phyloP scores from a whole-genome alignment of 2,329 filamentous ascomycete genomes.

The Emericellopsis cladophorae region DNA sequence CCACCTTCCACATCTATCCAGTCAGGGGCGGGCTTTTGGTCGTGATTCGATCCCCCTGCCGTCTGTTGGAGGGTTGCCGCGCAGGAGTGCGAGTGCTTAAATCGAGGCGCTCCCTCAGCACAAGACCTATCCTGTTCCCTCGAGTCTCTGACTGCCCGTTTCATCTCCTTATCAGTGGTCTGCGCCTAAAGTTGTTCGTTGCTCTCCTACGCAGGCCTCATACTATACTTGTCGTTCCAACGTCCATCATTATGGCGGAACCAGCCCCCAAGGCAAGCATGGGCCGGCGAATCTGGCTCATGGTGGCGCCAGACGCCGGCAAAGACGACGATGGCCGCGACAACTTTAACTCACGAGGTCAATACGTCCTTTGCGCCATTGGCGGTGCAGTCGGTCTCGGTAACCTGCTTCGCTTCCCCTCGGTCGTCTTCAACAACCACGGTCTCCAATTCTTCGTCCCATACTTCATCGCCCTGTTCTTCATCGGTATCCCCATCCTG shows the following conservation, averaged over 20 bases:
- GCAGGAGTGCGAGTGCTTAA: no score
- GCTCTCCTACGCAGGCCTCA: no score
- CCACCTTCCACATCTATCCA: no score
- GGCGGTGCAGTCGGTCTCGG: constrained; percentile 40
- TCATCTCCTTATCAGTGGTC: no score
- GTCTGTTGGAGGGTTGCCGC: no score
- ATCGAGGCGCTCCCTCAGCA: no score
- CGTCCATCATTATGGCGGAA: constrained; percentile 6
- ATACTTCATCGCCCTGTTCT: constrained; percentile 34
- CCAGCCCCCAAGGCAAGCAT: constrained; percentile 7
- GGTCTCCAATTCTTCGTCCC: constrained; percentile 45
- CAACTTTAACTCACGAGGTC: constrained; percentile 11
- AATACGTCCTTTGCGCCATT: constrained; percentile 17
- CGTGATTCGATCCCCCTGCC: no score
- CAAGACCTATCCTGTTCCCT: no score
- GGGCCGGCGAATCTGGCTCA: constrained; percentile 7
- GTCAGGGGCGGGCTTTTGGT: no score
- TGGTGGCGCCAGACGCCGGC: constrained; percentile 10
- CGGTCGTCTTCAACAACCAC: constrained; percentile 41
- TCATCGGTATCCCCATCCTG: constrained; percentile 38
- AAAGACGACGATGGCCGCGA: constrained; percentile 13
- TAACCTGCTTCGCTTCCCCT: constrained; percentile 40
- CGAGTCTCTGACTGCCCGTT: no score
- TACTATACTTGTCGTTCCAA: no score
- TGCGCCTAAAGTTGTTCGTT: no score